Base-by-base conservation (phyloP, 257 asterid genomes). In the Jacaranda copaia region DNA sequence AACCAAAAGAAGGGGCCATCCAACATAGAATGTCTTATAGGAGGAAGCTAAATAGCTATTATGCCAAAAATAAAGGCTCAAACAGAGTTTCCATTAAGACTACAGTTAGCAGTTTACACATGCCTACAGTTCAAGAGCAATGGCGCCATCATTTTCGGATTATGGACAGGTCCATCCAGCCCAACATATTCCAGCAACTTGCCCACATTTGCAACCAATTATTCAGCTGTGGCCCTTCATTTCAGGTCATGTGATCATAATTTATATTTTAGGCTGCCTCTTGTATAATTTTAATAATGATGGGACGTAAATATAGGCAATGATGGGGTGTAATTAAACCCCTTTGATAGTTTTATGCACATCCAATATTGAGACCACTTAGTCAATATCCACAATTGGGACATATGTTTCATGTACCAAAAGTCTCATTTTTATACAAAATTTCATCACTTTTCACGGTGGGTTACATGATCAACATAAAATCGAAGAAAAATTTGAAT, bases 181-280 rank as follows among this genome's bases (percentile, higher is more conserved):
- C 5, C 75, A 68, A 15, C 43, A 20, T 59, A 5, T 16, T 70
- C 59, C 35, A 38, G 36, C 63, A 57, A 57, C 63, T 20, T 64
- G 51, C 36, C 25, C 36, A 36, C 45, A 49, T 52, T 35, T 35
- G 32, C 69, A 25, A 49, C 70, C 67, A 32, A 43, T 59, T 59
- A 73, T 59, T 73, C 49, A 73, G 3, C n/a, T 36, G 61, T 43
- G 77, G 40, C 57, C 68, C 68, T 12, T 72, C 45, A 68, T 0
- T 67, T 5, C 3, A 19, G 43, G 32, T 46, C 59, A 68, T 51
- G 60, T 68, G 60, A 42, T 68, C 32, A 42, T n/a, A 25, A 25
- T 25, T 25, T 39, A 15, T 38, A 14, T 16, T 39, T 38, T 38
- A 39, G 4, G 70, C 14, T 14, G 7, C 3, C 32, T 25, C 32